Evolutionary conservation across 176 grass and related monocot genomes (phyloP), one percentile per base, ranked within the genome.

Genomic region (Oryza australiensis): DNA sequence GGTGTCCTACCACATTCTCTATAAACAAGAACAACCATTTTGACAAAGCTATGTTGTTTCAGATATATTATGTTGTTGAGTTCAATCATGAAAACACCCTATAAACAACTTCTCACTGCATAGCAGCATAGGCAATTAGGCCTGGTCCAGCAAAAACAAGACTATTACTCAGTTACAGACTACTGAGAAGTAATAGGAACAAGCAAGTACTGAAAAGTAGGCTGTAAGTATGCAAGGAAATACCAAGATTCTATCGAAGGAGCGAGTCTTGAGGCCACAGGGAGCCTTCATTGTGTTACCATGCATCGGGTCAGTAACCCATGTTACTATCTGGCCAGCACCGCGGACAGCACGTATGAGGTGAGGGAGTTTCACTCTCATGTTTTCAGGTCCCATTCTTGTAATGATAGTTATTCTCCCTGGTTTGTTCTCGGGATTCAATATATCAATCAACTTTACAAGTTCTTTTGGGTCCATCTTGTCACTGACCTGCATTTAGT

Each of bases 201-300:
- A 24, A 78, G 70, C 45, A 65, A 70, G 62, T 45, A 65, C 4
- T 13, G 70, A 40, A 62, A 85, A 24, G 26, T 35, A 32, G 12
- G 64, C 51, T 40, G 55, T 46, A 83, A 67, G 23, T 5, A 13
- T 7, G 78, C 81, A 78, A 12, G 35, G 49, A 71, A 53, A 48
- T 94, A 97, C 92, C 92, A 97, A 64, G 89, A 97, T 92, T 70
- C 83, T 88, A 59, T 97, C 94, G 0, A 97, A 97, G 34, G 92
- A 91, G 15, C 86, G 94, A 41, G 92, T 97, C 84, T 94, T 97
- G 70, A 97, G 94, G 62, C 94, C 94, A 63, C 92, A 97, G 13
- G 92, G 92, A 38, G 94, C 94, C 70, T 97, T 97, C 84, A 94
- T 97, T 30, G 94, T 97, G 86, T 94, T 97, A 46, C 94, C 94